These are phyloP conservation scores for Lactarius indigo DNA, from an alignment of 768 basidiomycete genomes.

Conservation along the genomic window DNA sequence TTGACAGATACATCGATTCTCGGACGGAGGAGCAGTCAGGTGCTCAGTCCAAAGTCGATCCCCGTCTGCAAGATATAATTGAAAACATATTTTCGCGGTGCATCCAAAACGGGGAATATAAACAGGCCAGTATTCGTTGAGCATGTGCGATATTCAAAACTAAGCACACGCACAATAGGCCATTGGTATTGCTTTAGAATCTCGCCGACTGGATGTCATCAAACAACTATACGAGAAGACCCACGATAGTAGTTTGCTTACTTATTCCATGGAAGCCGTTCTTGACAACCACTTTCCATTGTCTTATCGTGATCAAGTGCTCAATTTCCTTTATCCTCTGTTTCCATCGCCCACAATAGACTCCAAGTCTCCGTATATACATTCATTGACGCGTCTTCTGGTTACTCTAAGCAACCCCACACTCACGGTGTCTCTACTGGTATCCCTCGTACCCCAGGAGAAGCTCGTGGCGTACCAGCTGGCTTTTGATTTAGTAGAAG, in stretches of 20 bases:
- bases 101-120: slow-evolving; percentile 84
- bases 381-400: slow-evolving; percentile 82
- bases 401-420: slow-evolving; percentile 84
- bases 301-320: slow-evolving; percentile 77
- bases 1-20: slow-evolving; percentile 85
- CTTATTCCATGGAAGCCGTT: slow-evolving; percentile 90
- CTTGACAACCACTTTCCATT: slow-evolving; percentile 88
- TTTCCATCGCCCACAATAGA: slow-evolving; percentile 75
- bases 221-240: slow-evolving; percentile 70
- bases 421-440: slow-evolving; percentile 70
- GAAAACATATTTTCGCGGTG: slow-evolving; percentile 86
- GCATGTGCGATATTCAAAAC: background rate
- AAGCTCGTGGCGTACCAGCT: slow-evolving; percentile 88
- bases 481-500: slow-evolving; percentile 93
- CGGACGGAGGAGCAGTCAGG: slow-evolving; percentile 54
- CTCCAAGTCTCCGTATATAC: slow-evolving; percentile 70
- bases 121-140: slow-evolving; percentile 55
- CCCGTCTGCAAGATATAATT: slow-evolving; percentile 77
- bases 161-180: slow-evolving; percentile 49
- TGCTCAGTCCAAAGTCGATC: slow-evolving; percentile 62
- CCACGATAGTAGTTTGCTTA: slow-evolving; percentile 72
- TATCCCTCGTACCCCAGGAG: slow-evolving; percentile 65
- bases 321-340: slow-evolving; percentile 75
- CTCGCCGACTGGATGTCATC: slow-evolving; percentile 84
- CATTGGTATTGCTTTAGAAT: slow-evolving; percentile 92